A percentile compares a stretch with the other conserved stretches of the same genome.
Evolutionary conservation across 768 basidiomycete species (phyloP).

Genomic region (Favolaschia claudopus): DNA sequence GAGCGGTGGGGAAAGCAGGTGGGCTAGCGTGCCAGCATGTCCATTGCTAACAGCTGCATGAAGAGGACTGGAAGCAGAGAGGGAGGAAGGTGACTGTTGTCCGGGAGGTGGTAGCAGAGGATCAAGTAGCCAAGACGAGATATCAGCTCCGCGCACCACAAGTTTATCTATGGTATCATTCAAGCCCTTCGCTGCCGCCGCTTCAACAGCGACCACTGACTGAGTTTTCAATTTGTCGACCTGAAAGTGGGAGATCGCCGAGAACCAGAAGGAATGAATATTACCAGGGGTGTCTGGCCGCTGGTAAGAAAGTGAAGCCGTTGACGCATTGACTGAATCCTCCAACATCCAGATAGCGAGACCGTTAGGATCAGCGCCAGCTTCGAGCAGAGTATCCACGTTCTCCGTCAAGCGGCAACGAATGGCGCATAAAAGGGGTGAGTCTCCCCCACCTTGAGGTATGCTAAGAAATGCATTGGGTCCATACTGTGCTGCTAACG

Average conservation of each 20-base stretch:
- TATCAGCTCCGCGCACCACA: constrained; percentile 2
- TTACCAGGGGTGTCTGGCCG: neutral
- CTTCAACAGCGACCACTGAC: constrained; percentile 3
- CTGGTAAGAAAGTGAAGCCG: neutral
- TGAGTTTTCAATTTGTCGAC: constrained; percentile 5
- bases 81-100: neutral
- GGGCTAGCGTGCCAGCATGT: neutral
- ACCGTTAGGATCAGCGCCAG: constrained; percentile 10
- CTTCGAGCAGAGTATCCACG: neutral
- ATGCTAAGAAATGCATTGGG: neutral
- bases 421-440: constrained; percentile 4
- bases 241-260: constrained; percentile 7
- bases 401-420: neutral
- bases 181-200: constrained; percentile 4
- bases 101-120: neutral
- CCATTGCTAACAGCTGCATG: constrained; percentile 1
- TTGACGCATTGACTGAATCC: neutral
- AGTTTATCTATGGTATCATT: neutral
- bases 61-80: constrained; percentile 11
- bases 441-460: neutral
- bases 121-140: constrained; percentile 1
- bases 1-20: constrained; percentile 4
- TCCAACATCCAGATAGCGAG: neutral
- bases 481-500: constrained; percentile 3
- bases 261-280: constrained; percentile 7